Evolutionary conservation across 805 yeast genomes (phyloP), one percentile per base, ranked within the genome.

Genomic region (Candida stauntonica): DNA sequence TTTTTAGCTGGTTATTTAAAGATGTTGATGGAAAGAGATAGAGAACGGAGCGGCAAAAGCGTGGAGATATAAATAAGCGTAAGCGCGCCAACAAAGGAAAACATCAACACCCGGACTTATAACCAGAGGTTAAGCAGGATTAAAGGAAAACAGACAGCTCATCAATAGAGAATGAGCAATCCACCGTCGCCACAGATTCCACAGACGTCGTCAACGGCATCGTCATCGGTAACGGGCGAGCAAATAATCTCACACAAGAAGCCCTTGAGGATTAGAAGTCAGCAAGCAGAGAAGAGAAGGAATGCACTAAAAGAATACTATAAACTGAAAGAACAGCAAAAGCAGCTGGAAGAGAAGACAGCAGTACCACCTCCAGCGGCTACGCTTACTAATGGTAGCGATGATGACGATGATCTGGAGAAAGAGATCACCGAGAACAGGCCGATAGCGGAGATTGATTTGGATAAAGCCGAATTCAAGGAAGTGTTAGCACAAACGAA

Each of bases 221-320:
- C 43, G 7, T 29, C 43, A 1, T 20, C 28, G n/a, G 30, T 16
- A 5, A 17, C 35, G 5, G 27, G 31, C 4, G 32, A 33, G 4
- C 48, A 42, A 29, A 42, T 28, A 18, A 41, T 51, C 16, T 52
- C 60, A 3, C 51, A 41, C 42, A 55, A 55, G 36, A 55, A 55
- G 31, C 53, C 56, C 3, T 33, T 48, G 11, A 42, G 45, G 20
- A 50, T 54, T 20, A 50, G 46, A 29, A 42, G 40, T 20, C 54
- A 51, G 28, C 34, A 43, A 35, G 51, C 53, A 28, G 54, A 47
- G 21, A 48, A 54, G 30, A 59, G 72, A 46, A 52, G 73, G 33
- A 58, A 54, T 33, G 72, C 73, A 5, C 49, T 68, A 31, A 64
- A 65, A 44, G 70, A 67, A 31, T 68, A 64, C 50, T 68, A 68